Conservation (phyloP, 163 green algal genomes). For the Coccomyxa subellipsoidea region DNA sequence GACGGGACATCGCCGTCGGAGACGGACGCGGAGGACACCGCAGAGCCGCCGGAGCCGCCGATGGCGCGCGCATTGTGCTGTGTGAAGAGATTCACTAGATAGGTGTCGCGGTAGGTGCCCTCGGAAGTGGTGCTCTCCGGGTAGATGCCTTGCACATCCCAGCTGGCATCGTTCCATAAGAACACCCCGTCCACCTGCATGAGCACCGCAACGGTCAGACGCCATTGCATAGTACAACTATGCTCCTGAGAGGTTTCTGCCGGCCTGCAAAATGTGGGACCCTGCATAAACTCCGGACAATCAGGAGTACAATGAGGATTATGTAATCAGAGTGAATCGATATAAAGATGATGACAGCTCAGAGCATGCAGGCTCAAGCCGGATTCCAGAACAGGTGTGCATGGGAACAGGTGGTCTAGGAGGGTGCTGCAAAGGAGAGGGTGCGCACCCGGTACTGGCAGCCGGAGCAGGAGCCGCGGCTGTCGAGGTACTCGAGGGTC, state of each 20-base stretch:
- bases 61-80: slow-evolving; percentile 21
- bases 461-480: background rate
- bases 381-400: too few relatives aligned
- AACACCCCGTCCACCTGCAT: slow-evolving; percentile 18
- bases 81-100: slow-evolving; percentile 21
- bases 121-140: slow-evolving; percentile 29
- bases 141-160: slow-evolving; percentile 39
- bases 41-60: background rate
- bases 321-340: too few relatives aligned
- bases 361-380: too few relatives aligned
- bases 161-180: slow-evolving; percentile 31
- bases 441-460: background rate
- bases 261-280: too few relatives aligned
- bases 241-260: too few relatives aligned
- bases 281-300: too few relatives aligned
- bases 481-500: slow-evolving; percentile 17
- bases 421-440: background rate
- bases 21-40: background rate
- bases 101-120: slow-evolving; percentile 29
- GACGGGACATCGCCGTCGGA: background rate
- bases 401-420: too few relatives aligned
- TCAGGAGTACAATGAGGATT: too few relatives aligned
- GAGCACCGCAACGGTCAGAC: too few relatives aligned
- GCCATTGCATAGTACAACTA: too few relatives aligned
- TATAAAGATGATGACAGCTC: too few relatives aligned